Conservation (phyloP, 2,329 filamentous ascomycete species). For the Aspergillus uvarum region DNA sequence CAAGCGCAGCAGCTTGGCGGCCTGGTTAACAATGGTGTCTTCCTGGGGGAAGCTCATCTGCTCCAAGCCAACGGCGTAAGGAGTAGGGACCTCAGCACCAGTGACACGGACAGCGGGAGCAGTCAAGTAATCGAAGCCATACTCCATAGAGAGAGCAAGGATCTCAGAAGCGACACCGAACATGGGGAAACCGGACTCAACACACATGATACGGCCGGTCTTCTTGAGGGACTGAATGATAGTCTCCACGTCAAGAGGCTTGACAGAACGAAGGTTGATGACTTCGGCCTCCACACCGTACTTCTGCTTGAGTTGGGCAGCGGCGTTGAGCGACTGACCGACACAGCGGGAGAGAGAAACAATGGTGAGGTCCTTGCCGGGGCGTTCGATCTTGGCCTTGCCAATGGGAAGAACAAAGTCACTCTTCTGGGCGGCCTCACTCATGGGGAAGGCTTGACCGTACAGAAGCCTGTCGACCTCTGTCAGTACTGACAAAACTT, state of each 20-base stretch:
- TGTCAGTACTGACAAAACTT: constrained; percentile 26
- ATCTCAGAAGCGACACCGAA: constrained; percentile 93
- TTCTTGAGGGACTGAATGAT: constrained; percentile 99
- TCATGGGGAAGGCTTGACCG: constrained; percentile 94
- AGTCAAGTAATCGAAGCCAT: constrained; percentile 96
- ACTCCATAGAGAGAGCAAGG: constrained; percentile 92
- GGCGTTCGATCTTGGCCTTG: constrained; percentile 98
- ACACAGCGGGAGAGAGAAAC: constrained; percentile 94
- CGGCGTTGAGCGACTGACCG: constrained; percentile 83
- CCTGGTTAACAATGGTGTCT: constrained; percentile 80
- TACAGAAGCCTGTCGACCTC: constrained; percentile 68
- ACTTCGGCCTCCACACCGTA: constrained; percentile 96
- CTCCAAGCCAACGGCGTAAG: constrained; percentile 90
- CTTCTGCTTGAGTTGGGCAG: constrained; percentile 89
- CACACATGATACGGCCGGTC: constrained; percentile 84
- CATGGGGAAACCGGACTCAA: constrained; percentile 94
- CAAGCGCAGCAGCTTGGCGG: constrained; percentile 81
- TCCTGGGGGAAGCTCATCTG: constrained; percentile 94
- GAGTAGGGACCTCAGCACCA: constrained; percentile 94
- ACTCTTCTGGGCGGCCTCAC: constrained; percentile 88
- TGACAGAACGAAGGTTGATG: constrained; percentile 96
- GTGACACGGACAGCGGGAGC: constrained; percentile 92
- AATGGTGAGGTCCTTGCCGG: constrained; percentile 93
- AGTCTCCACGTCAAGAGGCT: constrained; percentile 91
- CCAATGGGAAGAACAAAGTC: constrained; percentile 97